Percentiles rank a stretch among this genome's conserved stretches.
phyloP scores from a whole-genome alignment of 1,284 basidiomycete genomes.

The Pterulicium gracile region DNA sequence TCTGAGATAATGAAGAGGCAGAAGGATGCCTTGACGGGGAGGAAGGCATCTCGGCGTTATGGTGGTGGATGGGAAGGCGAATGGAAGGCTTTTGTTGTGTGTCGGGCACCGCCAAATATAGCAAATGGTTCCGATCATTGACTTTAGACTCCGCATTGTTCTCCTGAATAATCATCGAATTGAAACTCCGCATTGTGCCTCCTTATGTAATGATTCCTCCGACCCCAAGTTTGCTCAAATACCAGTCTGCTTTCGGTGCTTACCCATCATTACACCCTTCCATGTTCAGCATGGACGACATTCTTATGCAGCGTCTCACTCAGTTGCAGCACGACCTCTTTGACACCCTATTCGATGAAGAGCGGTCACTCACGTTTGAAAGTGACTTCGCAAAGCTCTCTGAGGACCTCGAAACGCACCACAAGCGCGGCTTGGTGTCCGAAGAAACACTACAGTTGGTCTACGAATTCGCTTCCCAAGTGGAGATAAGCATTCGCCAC shows the following conservation, averaged over 20 bases:
- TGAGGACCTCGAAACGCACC: not conserved
- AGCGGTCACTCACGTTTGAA: not conserved
- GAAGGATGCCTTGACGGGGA: too few relatives aligned
- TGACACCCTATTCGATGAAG: not conserved
- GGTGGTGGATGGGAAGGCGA: too few relatives aligned
- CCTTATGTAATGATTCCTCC: not conserved
- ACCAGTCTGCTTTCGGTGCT: too few relatives aligned
- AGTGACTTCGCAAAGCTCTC: not conserved
- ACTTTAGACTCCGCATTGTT: not conserved
- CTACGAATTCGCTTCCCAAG: slow-evolving; percentile 3
- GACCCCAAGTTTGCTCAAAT: too few relatives aligned
- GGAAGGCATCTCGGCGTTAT: too few relatives aligned
- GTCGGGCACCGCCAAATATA: too few relatives aligned
- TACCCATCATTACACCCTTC: too few relatives aligned
- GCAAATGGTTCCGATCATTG: too few relatives aligned
- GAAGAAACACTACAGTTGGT: slow-evolving; percentile 5
- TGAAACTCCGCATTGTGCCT: not conserved
- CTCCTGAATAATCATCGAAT: not conserved
- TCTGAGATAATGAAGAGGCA: too few relatives aligned
- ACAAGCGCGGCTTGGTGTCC: not conserved
- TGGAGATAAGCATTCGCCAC: slow-evolving; percentile 6
- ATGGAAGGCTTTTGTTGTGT: too few relatives aligned
- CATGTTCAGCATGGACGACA: not conserved
- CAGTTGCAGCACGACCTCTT: not conserved
- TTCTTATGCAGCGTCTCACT: not conserved